Conservation (phyloP, 2,329 filamentous ascomycete species). For the Tolypocladium endophyticum region DNA sequence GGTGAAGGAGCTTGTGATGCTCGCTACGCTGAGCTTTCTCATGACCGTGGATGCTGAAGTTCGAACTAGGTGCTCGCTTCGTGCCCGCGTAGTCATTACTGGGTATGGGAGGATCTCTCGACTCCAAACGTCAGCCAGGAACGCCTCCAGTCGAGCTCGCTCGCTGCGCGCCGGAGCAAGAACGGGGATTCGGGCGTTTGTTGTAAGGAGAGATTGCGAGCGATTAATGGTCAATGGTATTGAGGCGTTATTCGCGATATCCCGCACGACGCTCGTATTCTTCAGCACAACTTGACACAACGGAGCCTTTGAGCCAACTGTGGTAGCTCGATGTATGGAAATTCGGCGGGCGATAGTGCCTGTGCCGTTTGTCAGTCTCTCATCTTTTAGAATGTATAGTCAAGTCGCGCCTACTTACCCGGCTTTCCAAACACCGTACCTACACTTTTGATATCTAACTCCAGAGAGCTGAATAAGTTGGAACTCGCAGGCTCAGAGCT, state of each 20-base stretch:
- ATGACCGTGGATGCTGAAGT: conserved; percentile 80
- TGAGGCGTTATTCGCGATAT: conserved; percentile 31
- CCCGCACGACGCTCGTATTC: conserved; percentile 64
- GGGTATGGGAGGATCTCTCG: conserved; percentile 72
- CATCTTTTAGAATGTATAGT: background rate
- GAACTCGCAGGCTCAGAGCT: conserved; percentile 34
- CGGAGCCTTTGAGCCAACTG: conserved; percentile 57
- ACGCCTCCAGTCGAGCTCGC: conserved; percentile 63
- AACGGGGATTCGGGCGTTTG: conserved; percentile 53
- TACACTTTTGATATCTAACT: conserved; percentile 61
- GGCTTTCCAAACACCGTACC: conserved; percentile 66
- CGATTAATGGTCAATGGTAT: conserved; percentile 52
- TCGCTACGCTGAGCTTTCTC: conserved; percentile 75
- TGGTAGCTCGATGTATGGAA: conserved; percentile 71
- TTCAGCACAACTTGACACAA: conserved; percentile 74
- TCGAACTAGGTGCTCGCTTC: conserved; percentile 62
- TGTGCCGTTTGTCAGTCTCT: conserved; percentile 13
- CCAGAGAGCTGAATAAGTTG: conserved; percentile 51
- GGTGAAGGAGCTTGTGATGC: conserved; percentile 65
- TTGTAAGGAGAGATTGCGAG: conserved; percentile 70
- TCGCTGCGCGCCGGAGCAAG: conserved; percentile 67
- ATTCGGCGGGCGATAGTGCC: conserved; percentile 55
- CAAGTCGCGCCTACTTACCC: conserved; percentile 28
- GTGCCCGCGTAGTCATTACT: conserved; percentile 57
- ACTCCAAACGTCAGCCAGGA: conserved; percentile 74